phyloP scores from a whole-genome alignment of 345 rosid genomes.

The Tarenaya hassleriana region DNA sequence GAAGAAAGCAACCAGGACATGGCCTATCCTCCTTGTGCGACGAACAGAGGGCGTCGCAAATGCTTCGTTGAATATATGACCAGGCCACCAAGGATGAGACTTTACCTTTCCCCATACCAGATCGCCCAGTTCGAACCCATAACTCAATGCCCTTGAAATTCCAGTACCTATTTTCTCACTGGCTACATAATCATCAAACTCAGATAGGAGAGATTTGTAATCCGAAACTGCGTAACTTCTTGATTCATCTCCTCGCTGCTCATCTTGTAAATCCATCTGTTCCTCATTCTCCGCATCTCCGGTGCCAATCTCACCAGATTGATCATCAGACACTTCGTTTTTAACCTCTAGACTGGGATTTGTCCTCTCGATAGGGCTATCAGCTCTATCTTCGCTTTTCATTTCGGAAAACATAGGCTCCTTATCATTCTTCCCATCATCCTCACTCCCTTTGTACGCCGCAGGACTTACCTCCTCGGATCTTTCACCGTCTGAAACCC shows the following conservation, averaged over 20 bases:
- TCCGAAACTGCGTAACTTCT: constrained; percentile 18
- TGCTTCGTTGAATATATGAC: constrained; percentile 88
- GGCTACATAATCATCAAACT: constrained; percentile 88
- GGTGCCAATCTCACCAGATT: constrained; percentile 28
- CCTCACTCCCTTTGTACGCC: constrained; percentile 5
- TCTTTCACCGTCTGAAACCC: constrained; percentile 25
- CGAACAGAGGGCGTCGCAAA: constrained; percentile 80
- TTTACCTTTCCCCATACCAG: constrained; percentile 99
- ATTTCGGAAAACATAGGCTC: constrained; percentile 30
- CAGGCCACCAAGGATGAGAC: constrained; percentile 99
- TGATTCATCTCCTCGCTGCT: constrained; percentile 11
- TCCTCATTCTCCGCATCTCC: constrained; percentile 19
- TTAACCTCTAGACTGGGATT: constrained; percentile 15
- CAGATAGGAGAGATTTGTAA: constrained; percentile 61
- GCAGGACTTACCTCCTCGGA: constrained; percentile 4
- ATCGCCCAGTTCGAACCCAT: constrained; percentile 87
- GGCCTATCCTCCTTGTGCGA: constrained; percentile 72
- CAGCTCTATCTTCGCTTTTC: constrained; percentile 19
- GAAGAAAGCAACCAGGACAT: constrained; percentile 89
- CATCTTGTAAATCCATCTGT: constrained; percentile 14
- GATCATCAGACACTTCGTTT: constrained; percentile 26
- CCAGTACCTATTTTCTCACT: constrained; percentile 63
- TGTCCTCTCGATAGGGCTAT: constrained; percentile 12
- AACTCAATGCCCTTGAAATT: constrained; percentile 63
- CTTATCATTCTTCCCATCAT: constrained; percentile 20